Evolutionary conservation across 495 filamentous ascomycete genomes (phyloP), one percentile per base, ranked within the genome.

Genomic region (Lindgomyces ingoldianus): DNA sequence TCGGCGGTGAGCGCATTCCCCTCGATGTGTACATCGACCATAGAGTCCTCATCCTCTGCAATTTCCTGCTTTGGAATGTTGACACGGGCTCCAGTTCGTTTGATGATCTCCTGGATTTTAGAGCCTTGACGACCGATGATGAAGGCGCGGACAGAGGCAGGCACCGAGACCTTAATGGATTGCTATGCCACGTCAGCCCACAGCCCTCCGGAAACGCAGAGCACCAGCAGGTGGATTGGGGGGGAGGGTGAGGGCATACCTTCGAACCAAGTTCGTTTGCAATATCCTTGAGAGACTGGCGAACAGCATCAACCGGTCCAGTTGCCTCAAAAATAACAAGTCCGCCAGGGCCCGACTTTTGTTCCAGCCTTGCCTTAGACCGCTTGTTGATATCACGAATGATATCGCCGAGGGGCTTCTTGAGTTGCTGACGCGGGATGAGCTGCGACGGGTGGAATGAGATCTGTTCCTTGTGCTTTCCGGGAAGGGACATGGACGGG

Each of bases 81-180:
- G 64, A 99, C 90, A 41, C 85, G 85, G 18, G 94, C 93, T 50
- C 92, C 91, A 0, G 90, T 91, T 66, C 88, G 86, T 73, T 89
- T 87, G 74, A 89, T 87, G 55, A 99, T 85, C 29, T 87, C 85
- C 72, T 96, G 91, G 70, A 99, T 90, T 41, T 87, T 92, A n/a
- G 89, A 81, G 56, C 95, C 95, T 74, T 88, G 85, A 54, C 88
- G 90, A 71, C 94, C 95, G 74, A 99, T 97, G 73, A 99, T 90
- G 74, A 91, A 85, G 14, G 91, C 82, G 49, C 91, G 85, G 4
- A 90, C 84, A 30, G 89, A 92, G 14, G 89, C 81, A 24, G 94
- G 94, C 60, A 98, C 87, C 2, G 90, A 81, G 25, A 96, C 81
- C 61, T 84, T 86, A 56, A 89, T 74, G 29, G 85, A 84, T 82